A percentile compares a stretch with the other conserved stretches of the same genome.
Conservation (phyloP, 2,329 filamentous ascomycete genomes). For the Xylariaceae sp. region DNA sequence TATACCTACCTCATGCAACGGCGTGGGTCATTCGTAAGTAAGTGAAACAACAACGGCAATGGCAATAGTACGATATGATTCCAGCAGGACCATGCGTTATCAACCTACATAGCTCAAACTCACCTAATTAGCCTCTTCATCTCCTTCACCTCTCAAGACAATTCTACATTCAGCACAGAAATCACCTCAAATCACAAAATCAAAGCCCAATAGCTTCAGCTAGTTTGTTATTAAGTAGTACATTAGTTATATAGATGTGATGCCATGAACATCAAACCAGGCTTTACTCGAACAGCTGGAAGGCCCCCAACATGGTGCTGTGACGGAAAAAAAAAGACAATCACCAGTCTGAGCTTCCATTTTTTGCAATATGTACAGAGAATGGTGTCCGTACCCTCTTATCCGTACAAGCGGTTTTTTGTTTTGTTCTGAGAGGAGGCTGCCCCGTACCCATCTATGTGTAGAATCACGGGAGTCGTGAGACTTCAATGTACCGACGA, state of each 20-base stretch:
- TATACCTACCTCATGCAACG: no score
- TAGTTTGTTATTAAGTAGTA: background rate
- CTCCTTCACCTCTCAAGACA: no score
- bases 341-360: background rate
- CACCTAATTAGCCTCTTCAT: no score
- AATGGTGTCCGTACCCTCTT: background rate
- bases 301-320: background rate
- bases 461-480: constrained; percentile 10
- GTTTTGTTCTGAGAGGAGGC: background rate
- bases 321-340: background rate
- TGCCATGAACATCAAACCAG: background rate
- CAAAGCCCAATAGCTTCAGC: background rate
- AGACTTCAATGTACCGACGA: constrained; percentile 8
- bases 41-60: no score
- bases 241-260: background rate
- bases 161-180: no score
- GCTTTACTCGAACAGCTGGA: background rate
- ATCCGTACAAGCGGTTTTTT: constrained; percentile 8
- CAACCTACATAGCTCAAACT: no score
- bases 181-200: background rate
- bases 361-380: constrained; percentile 5
- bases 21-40: no score
- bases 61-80: no score
- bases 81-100: no score
- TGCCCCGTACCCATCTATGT: background rate